Evolutionary conservation across 768 basidiomycete species (phyloP).

Genomic region (Infundibulicybe gibba): DNA sequence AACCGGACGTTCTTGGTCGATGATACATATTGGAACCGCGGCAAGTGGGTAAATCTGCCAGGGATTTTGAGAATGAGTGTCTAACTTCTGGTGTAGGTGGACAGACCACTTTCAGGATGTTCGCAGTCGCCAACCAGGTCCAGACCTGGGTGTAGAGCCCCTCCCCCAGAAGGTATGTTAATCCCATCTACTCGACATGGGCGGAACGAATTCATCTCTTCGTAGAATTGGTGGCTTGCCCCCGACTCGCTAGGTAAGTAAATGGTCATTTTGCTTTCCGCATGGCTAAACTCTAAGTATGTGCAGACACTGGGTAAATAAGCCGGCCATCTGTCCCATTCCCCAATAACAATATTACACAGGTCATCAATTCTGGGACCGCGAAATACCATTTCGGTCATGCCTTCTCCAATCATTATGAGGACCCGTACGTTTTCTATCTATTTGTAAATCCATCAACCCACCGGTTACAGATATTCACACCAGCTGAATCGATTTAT

Average conservation of each 20-base stretch:
- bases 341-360: neutral
- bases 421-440: conserved; percentile 50
- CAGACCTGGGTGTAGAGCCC: conserved; percentile 56
- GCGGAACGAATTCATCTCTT: neutral
- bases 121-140: conserved; percentile 49
- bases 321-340: neutral
- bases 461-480: conserved; percentile 37
- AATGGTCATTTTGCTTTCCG: neutral
- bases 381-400: conserved; percentile 63
- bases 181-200: neutral
- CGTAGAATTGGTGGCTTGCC: conserved; percentile 70
- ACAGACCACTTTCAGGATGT: conserved; percentile 61
- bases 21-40: conserved; percentile 72
- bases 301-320: conserved; percentile 59
- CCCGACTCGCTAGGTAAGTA: conserved; percentile 57
- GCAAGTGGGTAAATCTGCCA: conserved; percentile 42
- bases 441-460: neutral
- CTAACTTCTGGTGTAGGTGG: conserved; percentile 40
- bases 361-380: conserved; percentile 64
- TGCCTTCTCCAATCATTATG: conserved; percentile 51
- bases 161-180: conserved; percentile 56
- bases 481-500: conserved; percentile 52
- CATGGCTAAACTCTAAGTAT: neutral
- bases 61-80: too few relatives aligned
- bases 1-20: conserved; percentile 67